Evolutionary conservation across 306 rosid species (phyloP).

Genomic region (Myrica gale): DNA sequence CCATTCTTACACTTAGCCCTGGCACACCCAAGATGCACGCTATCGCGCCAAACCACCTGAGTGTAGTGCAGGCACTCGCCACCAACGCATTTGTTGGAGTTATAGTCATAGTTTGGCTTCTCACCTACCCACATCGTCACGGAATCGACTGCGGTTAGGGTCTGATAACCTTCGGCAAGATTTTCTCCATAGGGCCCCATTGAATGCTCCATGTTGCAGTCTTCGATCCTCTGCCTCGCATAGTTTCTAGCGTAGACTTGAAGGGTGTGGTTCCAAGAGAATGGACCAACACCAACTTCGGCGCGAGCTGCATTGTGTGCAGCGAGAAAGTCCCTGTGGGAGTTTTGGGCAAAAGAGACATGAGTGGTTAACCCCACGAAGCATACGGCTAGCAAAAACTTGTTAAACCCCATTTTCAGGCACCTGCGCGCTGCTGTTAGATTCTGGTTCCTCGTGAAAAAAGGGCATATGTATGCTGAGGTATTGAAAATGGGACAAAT

Average conservation of each 20-base stretch:
- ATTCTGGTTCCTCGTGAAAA: background rate
- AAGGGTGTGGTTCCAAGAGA: background rate
- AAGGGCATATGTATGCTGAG: background rate
- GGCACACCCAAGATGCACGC: slow-evolving; percentile 21
- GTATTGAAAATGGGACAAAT: background rate
- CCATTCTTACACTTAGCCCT: slow-evolving; percentile 15
- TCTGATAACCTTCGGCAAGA: slow-evolving; percentile 37
- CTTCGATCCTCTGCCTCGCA: background rate
- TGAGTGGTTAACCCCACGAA: background rate
- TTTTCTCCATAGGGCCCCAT: slow-evolving; percentile 47
- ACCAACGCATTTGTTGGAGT: slow-evolving; percentile 5
- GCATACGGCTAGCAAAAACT: background rate
- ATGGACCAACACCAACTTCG: slow-evolving; percentile 33
- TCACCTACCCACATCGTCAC: slow-evolving; percentile 34
- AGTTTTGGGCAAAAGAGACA: slow-evolving; percentile 14
- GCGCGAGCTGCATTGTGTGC: slow-evolving; percentile 45
- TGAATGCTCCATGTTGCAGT: slow-evolving; percentile 35
- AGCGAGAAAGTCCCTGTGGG: slow-evolving; percentile 21
- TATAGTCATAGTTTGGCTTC: slow-evolving; percentile 14
- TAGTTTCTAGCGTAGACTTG: slow-evolving; percentile 5
- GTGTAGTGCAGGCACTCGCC: slow-evolving; percentile 35
- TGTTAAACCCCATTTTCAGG: background rate
- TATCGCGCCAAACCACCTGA: slow-evolving; percentile 32
- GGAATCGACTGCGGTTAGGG: slow-evolving; percentile 17
- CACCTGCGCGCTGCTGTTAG: background rate